A percentile compares a stretch with the other conserved stretches of the same genome.
These are phyloP conservation scores for Xylariaceae sp. DNA, from an alignment of 2,329 filamentous ascomycete species.

Conservation along the genomic window DNA sequence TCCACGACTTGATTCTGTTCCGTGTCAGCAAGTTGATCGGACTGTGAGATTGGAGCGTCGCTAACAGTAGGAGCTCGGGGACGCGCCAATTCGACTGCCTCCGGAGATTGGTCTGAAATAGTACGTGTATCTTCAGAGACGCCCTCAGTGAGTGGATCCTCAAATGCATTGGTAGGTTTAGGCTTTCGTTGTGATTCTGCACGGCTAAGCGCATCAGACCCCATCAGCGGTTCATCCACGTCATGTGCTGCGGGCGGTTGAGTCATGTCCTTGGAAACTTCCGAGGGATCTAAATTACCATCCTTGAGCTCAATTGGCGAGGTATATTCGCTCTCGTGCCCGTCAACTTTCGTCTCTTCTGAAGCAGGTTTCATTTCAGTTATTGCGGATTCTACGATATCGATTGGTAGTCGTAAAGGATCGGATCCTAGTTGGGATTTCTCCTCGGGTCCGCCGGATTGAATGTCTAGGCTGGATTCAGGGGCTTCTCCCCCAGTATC, in stretches of 20 bases:
- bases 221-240: conserved; percentile 22
- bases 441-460: not conserved
- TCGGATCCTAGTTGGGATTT: not conserved
- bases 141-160: conserved; percentile 18
- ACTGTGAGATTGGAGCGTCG: not conserved
- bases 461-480: not conserved
- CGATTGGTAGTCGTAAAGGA: not conserved
- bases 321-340: not conserved
- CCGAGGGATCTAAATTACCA: not conserved
- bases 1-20: conserved; percentile 25
- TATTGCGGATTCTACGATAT: not conserved
- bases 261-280: conserved; percentile 10
- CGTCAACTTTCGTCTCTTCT: not conserved
- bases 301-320: not conserved
- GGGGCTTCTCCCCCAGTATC: not conserved
- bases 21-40: conserved; percentile 13
- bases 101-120: conserved; percentile 18
- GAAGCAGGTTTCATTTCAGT: not conserved
- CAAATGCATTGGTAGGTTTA: conserved; percentile 20
- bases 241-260: conserved; percentile 19
- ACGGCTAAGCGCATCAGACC: conserved; percentile 24
- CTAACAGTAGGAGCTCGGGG: not conserved
- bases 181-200: conserved; percentile 22
- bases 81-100: conserved; percentile 16
- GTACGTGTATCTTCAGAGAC: conserved; percentile 19